These are phyloP conservation scores for Bryopsis sp. DNA, from an alignment of 139 green algal genomes.

Conservation along the genomic window DNA sequence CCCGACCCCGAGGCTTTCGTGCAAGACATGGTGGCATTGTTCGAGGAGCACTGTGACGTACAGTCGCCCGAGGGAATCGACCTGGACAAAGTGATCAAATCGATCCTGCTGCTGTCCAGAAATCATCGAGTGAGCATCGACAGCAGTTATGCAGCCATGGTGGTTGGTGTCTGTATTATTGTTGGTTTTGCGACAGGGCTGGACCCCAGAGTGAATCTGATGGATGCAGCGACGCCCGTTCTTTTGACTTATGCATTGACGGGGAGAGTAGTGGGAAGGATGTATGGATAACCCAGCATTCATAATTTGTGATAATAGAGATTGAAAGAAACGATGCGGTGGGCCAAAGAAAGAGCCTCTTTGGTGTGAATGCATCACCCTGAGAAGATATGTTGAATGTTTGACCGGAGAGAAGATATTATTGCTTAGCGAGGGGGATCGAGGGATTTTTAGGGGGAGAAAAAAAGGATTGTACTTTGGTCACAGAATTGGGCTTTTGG, in stretches of 20 bases:
- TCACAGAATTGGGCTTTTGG: too few species aligned
- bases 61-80: constrained; percentile 49
- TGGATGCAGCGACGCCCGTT: constrained; percentile 66
- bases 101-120: constrained; percentile 48
- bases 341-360: too few species aligned
- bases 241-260: constrained; percentile 64
- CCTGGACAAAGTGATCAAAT: constrained; percentile 70
- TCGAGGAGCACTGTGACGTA: constrained; percentile 46
- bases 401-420: too few species aligned
- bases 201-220: constrained; percentile 76
- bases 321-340: too few species aligned
- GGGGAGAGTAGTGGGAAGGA: constrained; percentile 52
- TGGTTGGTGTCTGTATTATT: constrained; percentile 76
- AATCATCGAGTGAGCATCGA: constrained; percentile 73
- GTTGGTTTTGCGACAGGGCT: constrained; percentile 69
- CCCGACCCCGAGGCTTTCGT: constrained; percentile 44
- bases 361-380: too few species aligned
- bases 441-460: too few species aligned
- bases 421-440: too few species aligned
- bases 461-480: too few species aligned
- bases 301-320: too few species aligned
- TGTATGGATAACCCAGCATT: constrained; percentile 63
- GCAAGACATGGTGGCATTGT: constrained; percentile 57
- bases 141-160: constrained; percentile 70
- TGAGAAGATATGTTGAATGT: too few species aligned